A percentile compares a stretch with the other conserved stretches of the same genome.
Conservation (phyloP, 176 grass and related monocot genomes). For the Zoysia japonica region DNA sequence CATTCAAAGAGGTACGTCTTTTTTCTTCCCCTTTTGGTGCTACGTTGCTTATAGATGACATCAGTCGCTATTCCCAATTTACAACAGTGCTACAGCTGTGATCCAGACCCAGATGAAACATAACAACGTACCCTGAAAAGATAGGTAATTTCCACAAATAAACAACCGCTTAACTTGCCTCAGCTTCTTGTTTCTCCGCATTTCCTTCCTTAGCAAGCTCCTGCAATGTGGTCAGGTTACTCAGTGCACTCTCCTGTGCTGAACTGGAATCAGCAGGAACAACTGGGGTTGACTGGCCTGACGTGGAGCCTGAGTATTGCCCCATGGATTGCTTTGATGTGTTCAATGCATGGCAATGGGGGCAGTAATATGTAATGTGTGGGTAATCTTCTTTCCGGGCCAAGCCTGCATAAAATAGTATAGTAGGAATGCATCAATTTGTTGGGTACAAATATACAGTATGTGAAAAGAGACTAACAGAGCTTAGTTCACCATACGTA, state of each 20-base stretch:
- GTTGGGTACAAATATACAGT: neutral
- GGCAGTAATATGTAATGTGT: constrained; percentile 89
- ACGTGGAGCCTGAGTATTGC: constrained; percentile 48
- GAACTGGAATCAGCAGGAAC: constrained; percentile 47
- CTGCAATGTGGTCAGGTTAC: constrained; percentile 45
- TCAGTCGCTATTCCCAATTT: constrained; percentile 50
- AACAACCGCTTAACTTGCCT: constrained; percentile 35
- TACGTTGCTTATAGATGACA: constrained; percentile 40
- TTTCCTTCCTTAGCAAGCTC: constrained; percentile 48
- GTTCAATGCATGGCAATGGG: constrained; percentile 82
- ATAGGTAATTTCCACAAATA: constrained; percentile 41
- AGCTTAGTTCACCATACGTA: constrained; percentile 32
- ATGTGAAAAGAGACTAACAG: constrained; percentile 11
- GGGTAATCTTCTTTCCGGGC: constrained; percentile 90
- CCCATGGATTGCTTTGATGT: constrained; percentile 56
- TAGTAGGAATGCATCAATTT: neutral
- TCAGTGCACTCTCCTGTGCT: constrained; percentile 41
- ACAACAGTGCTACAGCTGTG: constrained; percentile 52
- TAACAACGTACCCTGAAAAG: constrained; percentile 25
- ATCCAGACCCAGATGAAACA: constrained; percentile 41
- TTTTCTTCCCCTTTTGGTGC: neutral
- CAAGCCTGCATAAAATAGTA: constrained; percentile 60
- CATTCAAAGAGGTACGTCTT: constrained; percentile 31
- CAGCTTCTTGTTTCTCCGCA: constrained; percentile 33
- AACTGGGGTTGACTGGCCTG: constrained; percentile 45